Percentiles rank a stretch among this genome's conserved stretches.
Conservation (phyloP, 495 filamentous ascomycete species). For the Talaromyces liani region DNA sequence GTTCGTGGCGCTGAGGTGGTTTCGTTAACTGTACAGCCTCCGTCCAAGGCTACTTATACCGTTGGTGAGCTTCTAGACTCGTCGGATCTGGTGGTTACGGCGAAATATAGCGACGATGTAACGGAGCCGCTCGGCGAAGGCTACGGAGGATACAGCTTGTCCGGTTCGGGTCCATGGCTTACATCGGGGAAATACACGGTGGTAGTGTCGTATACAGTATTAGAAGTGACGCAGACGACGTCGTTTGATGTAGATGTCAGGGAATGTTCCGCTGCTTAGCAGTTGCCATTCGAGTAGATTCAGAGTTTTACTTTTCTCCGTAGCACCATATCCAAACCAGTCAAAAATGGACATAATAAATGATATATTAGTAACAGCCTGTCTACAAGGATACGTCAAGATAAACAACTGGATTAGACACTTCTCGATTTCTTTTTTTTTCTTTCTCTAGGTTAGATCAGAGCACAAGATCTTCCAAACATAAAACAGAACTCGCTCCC, state of each 20-base stretch:
- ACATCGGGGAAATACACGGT: background rate
- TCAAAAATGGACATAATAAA: no score
- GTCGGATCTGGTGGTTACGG: background rate
- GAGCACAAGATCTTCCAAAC: no score
- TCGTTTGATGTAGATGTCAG: background rate
- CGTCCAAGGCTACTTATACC: background rate
- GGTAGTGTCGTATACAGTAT: background rate
- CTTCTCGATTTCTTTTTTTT: no score
- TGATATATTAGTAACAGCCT: no score
- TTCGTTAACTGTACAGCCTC: background rate
- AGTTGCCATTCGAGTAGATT: no score
- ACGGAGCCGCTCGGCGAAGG: background rate
- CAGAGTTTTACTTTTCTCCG: no score
- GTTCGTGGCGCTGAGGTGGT: background rate
- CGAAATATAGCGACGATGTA: background rate
- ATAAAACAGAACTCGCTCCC: no score
- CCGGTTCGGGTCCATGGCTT: background rate
- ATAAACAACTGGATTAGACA: no score
- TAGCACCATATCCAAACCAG: no score
- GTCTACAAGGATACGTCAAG: no score
- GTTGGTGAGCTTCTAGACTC: background rate
- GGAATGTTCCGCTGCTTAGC: no score
- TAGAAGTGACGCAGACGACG: background rate
- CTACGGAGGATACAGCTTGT: background rate
- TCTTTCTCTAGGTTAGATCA: no score